Evolutionary conservation across 208 protist genomes (phyloP), one percentile per base, ranked within the genome.

Genomic region (Strigomonas culicis): DNA sequence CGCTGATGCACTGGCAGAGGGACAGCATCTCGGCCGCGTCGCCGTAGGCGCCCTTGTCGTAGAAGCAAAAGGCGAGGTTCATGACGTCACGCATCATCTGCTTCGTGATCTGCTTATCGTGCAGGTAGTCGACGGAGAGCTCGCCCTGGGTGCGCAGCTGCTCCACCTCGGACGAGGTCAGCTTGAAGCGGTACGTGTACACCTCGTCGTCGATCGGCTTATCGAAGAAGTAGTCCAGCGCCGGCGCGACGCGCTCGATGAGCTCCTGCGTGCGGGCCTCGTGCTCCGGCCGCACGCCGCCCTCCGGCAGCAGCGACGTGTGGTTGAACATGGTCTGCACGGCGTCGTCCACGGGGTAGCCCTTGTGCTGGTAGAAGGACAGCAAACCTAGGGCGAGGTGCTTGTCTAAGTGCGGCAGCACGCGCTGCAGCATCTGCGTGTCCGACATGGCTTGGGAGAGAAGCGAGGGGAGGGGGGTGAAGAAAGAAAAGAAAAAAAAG

Each of bases 391-490:
- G 78, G 44, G 79, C 82, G 32, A 92, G 79, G 74, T 95, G 90
- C 68, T 95, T 95, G 71, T 95, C 90, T 64, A 95, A 80, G 58
- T 88, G 81, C 22, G 90, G 86, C 22, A 92, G 68, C 49, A 93
- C 46, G 72, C 77, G 79, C 51, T 50, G 65, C 56, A 95, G 73
- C 70, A 92, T 90, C 10, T 39, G 34, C 8, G 31, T 60, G 10
- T 92, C 80, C 63, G 77, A 78, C 76, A 80, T 82, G 44, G 39
- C 52, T n/a, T 43, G 27, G 15, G 13, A 11, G 28, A 30, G 17
- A 22, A 63, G 19, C 30, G 21, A n/a, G 44, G 24, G 7, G 36
- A 66, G 34, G 25, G 27, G 63, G 32, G 68, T 51, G 24, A 46
- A 60, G 4, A 66, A 71, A 55, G 62, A 17, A 82, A 66, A 78